Conservation (phyloP, 306 rosid genomes). For the Fragaria nilgerrensis region DNA sequence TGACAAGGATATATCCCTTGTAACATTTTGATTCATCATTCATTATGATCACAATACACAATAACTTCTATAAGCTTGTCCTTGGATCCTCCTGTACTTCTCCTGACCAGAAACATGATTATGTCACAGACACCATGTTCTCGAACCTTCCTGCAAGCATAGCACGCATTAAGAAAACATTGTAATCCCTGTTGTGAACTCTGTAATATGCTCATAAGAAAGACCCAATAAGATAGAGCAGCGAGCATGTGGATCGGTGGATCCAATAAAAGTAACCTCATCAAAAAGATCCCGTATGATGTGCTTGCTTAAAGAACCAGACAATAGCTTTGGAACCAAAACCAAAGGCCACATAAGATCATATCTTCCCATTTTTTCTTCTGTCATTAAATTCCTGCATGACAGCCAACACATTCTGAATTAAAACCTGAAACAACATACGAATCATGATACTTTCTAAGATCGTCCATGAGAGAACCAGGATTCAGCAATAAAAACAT, state of each 20-base stretch:
- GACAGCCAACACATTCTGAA: not conserved
- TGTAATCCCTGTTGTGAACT: not conserved
- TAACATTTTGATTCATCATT: not conserved
- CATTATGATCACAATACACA: not conserved
- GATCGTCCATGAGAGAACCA: not conserved
- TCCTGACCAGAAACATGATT: not conserved
- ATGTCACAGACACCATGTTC: not conserved
- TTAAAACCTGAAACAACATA: not conserved
- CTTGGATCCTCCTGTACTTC: not conserved
- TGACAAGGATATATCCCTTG: not conserved
- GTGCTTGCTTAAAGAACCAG: not conserved
- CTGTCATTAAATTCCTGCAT: not conserved
- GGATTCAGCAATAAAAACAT: not conserved
- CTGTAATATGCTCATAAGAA: not conserved
- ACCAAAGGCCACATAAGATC: not conserved
- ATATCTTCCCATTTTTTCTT: not conserved
- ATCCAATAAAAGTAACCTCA: not conserved
- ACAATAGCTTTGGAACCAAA: not conserved
- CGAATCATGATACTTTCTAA: conserved; percentile 1
- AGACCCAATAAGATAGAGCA: not conserved
- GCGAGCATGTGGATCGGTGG: not conserved
- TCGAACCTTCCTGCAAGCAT: not conserved
- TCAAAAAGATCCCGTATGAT: not conserved
- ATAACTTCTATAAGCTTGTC: not conserved
- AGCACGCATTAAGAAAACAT: not conserved